phyloP scores from a whole-genome alignment of 106 monocot genomes.

The Gastrodia elata region DNA sequence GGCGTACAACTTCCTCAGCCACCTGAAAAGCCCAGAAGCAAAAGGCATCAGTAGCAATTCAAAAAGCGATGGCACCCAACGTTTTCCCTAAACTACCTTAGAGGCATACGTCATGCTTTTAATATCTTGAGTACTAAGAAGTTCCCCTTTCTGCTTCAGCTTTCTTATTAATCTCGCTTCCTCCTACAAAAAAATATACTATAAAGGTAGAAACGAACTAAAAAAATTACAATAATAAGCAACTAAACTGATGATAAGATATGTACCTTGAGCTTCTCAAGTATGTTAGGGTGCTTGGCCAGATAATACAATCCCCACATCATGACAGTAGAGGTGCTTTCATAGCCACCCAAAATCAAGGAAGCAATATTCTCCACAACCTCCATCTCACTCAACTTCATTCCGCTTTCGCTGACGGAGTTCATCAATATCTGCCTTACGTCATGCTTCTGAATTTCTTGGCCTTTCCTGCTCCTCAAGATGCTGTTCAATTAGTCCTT shows the following conservation, averaged over 20 bases:
- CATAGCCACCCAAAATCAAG: constrained; percentile 29
- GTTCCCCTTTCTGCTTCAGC: constrained; percentile 13
- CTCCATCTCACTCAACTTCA: constrained; percentile 21
- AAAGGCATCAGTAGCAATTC: background rate
- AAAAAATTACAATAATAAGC: background rate
- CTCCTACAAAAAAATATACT: constrained; percentile 10
- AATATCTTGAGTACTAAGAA: constrained; percentile 33
- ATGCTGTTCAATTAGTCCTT: constrained; percentile 17
- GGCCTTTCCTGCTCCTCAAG: constrained; percentile 16
- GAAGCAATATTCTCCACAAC: constrained; percentile 27
- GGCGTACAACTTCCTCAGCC: constrained; percentile 27
- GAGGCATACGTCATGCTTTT: constrained; percentile 26
- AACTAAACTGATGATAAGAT: background rate
- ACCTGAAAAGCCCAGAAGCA: constrained; percentile 11
- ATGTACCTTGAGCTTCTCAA: constrained; percentile 31
- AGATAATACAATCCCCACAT: constrained; percentile 31
- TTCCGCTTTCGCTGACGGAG: constrained; percentile 17
- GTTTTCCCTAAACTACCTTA: constrained; percentile 5
- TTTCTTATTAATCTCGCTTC: constrained; percentile 11
- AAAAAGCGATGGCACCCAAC: background rate
- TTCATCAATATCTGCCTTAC: constrained; percentile 21
- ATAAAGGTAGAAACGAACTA: background rate
- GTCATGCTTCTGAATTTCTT: constrained; percentile 17
- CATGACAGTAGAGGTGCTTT: constrained; percentile 26
- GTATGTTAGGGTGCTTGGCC: constrained; percentile 21